Conservation (phyloP, 371 early-diverging fungal genomes). For the Actinomortierella ambigua region DNA sequence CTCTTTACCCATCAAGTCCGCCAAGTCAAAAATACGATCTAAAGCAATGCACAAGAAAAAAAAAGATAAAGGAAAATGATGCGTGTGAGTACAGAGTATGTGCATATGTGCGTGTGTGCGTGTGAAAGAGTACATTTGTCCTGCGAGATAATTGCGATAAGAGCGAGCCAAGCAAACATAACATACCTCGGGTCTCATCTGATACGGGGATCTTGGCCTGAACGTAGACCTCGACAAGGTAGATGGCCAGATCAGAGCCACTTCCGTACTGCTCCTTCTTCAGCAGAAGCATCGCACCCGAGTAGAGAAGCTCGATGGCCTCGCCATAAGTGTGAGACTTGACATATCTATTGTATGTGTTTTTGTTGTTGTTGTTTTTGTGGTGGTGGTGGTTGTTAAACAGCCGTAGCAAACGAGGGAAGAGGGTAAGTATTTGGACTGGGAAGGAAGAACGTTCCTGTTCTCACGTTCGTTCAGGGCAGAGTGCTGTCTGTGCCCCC, state of each 20-base stretch:
- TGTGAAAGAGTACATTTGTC: no score
- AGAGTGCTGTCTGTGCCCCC: no score
- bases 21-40: conserved; percentile 65
- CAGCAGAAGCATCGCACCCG: conserved; percentile 79
- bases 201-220: conserved; percentile 72
- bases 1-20: conserved; percentile 44
- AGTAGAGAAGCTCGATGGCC: conserved; percentile 78
- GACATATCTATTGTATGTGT: conserved; percentile 65
- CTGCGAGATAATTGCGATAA: no score
- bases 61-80: not conserved
- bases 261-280: conserved; percentile 83
- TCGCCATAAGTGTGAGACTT: conserved; percentile 82
- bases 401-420: no score
- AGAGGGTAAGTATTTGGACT: not conserved
- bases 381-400: not conserved
- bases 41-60: conserved; percentile 1
- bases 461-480: no score
- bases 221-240: conserved; percentile 83
- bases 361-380: no score
- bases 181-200: conserved; percentile 69
- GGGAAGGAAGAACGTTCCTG: no score
- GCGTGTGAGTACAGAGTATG: not conserved
- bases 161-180: conserved; percentile 23
- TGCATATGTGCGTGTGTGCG: no score
- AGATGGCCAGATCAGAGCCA: conserved; percentile 82